Evolutionary conservation across 2,329 filamentous ascomycete species (phyloP), one percentile per base, ranked within the genome.

Genomic region (Sporothrix dimorphospora): DNA sequence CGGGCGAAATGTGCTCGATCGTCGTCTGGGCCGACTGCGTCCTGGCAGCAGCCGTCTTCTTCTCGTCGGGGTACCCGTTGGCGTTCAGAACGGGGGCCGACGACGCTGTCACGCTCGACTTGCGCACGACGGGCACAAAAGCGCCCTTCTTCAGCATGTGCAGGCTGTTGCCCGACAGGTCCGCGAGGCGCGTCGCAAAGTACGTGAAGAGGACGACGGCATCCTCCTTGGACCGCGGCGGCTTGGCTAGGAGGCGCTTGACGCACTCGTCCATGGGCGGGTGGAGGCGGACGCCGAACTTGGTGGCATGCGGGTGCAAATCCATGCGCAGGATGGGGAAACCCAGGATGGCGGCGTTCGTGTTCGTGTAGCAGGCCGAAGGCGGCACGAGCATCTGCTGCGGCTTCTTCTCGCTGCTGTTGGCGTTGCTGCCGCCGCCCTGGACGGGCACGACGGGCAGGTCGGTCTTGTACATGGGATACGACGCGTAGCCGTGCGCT

Each of bases 221-320:
- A 72, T 91, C 88, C 8, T 83, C 81, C 27, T 87, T 85, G 51
- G 87, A 90, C 71, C 85, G 85, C 0, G 96, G 95, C 42, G 94
- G 94, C 2, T 87, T 88, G 40, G 87, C 86, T 38, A 95, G 83
- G 53, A 99, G 83, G 34, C 89, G 87, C 53, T 91, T 90, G 14
- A 97, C 88, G 78, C 94, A 97, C 34, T 91, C 88, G 1, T 85
- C 84, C 74, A 98, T 92, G 0, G 90, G 89, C 0, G 97, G 96
- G 79, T 99, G 91, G 70, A 87, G 82, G n/a, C 88, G 87, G 5
- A 99, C 94, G 0, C 94, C 94, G 77, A 99, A 94, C 82, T 96
- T 95, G 74, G 80, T 85, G 19, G 94, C 93, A 83, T 98, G 93
- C 12, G 87, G 82, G 73, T 92, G 90, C n/a, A 98, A 85, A 75